Evolutionary conservation across 1,284 basidiomycete genomes (phyloP).

Genomic region (Ustilago vetiveriae): DNA sequence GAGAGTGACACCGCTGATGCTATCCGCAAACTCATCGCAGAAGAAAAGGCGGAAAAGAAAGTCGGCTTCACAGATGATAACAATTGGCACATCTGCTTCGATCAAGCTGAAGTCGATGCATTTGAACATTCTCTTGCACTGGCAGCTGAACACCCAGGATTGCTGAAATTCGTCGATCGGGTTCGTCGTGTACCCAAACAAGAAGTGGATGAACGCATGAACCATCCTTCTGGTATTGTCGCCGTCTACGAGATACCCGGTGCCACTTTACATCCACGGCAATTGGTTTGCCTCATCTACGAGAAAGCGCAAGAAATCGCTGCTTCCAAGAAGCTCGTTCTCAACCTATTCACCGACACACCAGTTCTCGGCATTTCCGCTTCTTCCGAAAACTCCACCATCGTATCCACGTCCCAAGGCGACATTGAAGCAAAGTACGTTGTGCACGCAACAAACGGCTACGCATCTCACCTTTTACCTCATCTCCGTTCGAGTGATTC

Average conservation of each 20-base stretch:
- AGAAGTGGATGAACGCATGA: constrained; percentile 35
- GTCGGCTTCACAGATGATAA: constrained; percentile 25
- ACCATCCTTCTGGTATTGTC: constrained; percentile 11
- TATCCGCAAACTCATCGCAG: constrained; percentile 24
- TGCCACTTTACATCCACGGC: constrained; percentile 44
- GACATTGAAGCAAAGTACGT: constrained; percentile 72
- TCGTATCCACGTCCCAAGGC: constrained; percentile 4
- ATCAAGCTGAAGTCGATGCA: constrained; percentile 27
- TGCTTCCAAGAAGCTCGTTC: constrained; percentile 3
- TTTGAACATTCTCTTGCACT: constrained; percentile 32
- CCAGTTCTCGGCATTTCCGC: constrained; percentile 17
- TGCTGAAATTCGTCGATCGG: constrained; percentile 16
- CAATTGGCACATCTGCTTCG: constrained; percentile 54
- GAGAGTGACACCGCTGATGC: constrained; percentile 25
- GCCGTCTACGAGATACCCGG: constrained; percentile 53
- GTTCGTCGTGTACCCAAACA: constrained; percentile 29
- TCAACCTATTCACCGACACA: constrained; percentile 28
- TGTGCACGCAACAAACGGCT: constrained; percentile 82
- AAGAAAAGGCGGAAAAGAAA: neutral
- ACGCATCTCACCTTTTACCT: constrained; percentile 76
- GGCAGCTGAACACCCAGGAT: constrained; percentile 16
- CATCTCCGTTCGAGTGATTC: constrained; percentile 71
- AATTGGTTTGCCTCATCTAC: constrained; percentile 36
- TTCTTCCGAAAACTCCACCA: neutral
- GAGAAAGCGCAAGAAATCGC: constrained; percentile 10